phyloP scores from a whole-genome alignment of 305 asterid genomes.

The Solanum chacoense region DNA sequence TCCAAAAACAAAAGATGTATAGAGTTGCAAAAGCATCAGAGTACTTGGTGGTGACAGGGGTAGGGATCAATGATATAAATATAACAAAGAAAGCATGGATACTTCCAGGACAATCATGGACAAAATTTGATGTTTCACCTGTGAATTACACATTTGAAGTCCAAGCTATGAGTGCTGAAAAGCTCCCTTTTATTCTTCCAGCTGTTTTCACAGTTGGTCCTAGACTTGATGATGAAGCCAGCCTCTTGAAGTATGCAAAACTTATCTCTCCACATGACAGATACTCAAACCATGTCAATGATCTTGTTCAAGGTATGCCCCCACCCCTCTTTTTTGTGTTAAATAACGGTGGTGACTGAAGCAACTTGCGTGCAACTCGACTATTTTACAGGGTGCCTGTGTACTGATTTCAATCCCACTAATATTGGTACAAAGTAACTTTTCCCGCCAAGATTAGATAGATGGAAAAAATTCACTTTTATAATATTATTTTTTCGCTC shows the following conservation, averaged over 20 bases:
- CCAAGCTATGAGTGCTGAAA: conserved; percentile 71
- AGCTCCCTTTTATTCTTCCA: conserved; percentile 56
- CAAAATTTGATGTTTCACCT: conserved; percentile 40
- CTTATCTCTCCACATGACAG: conserved; percentile 57
- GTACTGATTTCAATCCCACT: rapidly evolving
- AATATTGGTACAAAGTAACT: not conserved
- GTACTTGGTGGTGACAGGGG: conserved; percentile 57
- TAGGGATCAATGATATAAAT: conserved; percentile 29
- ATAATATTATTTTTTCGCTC: not conserved
- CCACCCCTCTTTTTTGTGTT: not conserved
- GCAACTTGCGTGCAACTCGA: not conserved
- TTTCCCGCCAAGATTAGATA: not conserved
- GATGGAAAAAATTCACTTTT: not conserved
- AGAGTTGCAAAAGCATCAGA: conserved; percentile 52
- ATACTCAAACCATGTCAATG: conserved; percentile 40
- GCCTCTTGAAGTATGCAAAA: conserved; percentile 43
- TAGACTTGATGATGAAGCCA: conserved; percentile 19
- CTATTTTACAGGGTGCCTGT: too few species aligned
- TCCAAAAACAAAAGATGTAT: conserved; percentile 14
- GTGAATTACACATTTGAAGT: conserved; percentile 68
- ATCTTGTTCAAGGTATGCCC: conserved; percentile 40
- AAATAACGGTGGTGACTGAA: not conserved
- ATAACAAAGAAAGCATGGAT: conserved; percentile 45
- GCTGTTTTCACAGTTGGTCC: conserved; percentile 78
- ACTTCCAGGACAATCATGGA: conserved; percentile 35